Percentiles rank a stretch among this genome's conserved stretches.
Conservation (phyloP, 2,329 filamentous ascomycete species). For the Ophiostoma perfectum region DNA sequence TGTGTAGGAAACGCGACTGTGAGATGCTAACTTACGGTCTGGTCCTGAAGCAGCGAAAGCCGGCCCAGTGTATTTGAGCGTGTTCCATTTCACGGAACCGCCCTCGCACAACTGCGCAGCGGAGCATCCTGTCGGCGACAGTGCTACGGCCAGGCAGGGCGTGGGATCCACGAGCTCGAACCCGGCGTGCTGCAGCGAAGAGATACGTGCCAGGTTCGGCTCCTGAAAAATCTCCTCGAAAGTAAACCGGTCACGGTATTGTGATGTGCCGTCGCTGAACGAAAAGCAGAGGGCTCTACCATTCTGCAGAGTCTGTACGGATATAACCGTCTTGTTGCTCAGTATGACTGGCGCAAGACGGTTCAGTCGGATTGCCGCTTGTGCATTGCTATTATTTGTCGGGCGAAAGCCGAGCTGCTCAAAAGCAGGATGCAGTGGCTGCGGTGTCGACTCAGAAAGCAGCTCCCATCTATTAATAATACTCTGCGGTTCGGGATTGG, state of each 20-base stretch:
- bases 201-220: conserved; percentile 59
- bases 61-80: conserved; percentile 45
- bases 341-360: conserved; percentile 63
- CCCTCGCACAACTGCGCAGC: conserved; percentile 55
- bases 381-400: conserved; percentile 13
- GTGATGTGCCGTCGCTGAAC: conserved; percentile 74
- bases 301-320: conserved; percentile 61
- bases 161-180: conserved; percentile 65
- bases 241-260: conserved; percentile 70
- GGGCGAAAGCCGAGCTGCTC: conserved; percentile 59
- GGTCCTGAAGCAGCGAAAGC: conserved; percentile 46
- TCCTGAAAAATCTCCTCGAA: conserved; percentile 64
- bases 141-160: conserved; percentile 41
- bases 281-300: conserved; percentile 67
- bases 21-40: conserved; percentile 39
- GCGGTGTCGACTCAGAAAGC: conserved; percentile 54
- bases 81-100: conserved; percentile 55
- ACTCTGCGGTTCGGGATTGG: conserved; percentile 61
- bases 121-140: conserved; percentile 57
- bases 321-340: conserved; percentile 61
- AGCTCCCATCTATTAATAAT: conserved; percentile 81
- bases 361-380: conserved; percentile 44
- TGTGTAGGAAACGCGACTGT: background rate
- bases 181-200: conserved; percentile 68
- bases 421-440: conserved; percentile 67